A percentile compares a stretch with the other conserved stretches of the same genome.
Conservation (phyloP, 1,284 basidiomycete species). For the Malassezia obtusa region DNA sequence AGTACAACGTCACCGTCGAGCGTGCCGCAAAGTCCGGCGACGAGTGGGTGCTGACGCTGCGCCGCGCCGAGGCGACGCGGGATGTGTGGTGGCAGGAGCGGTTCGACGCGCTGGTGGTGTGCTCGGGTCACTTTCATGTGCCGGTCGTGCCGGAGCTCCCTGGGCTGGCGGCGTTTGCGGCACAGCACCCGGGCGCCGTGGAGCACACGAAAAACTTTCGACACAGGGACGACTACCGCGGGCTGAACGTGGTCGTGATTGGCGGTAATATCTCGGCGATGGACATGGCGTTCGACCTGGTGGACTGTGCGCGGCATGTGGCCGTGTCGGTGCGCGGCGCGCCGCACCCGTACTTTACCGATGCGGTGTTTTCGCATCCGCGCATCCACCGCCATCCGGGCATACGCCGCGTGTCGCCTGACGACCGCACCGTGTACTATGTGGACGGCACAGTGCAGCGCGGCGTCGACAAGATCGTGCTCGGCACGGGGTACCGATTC, state of each 20-base stretch:
- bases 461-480: neutral
- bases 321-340: neutral
- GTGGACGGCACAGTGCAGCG: neutral
- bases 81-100: conserved; percentile 7
- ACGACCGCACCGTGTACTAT: neutral
- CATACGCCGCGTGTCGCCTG: neutral
- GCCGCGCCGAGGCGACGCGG: neutral
- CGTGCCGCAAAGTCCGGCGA: neutral
- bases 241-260: neutral
- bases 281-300: conserved; percentile 1
- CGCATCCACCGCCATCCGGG: neutral
- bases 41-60: conserved; percentile 1
- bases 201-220: conserved; percentile 3
- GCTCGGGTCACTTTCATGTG: conserved; percentile 1
- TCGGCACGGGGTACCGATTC: conserved; percentile 1
- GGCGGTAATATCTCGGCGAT: neutral
- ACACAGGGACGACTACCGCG: neutral
- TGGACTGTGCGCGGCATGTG: neutral
- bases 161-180: neutral
- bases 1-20: conserved; percentile 1
- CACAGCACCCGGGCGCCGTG: neutral
- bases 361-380: neutral
- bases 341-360: neutral
- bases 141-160: neutral
- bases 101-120: conserved; percentile 1